phyloP scores from a whole-genome alignment of 2,329 filamentous ascomycete species.

The Scortechinia acanthostroma region DNA sequence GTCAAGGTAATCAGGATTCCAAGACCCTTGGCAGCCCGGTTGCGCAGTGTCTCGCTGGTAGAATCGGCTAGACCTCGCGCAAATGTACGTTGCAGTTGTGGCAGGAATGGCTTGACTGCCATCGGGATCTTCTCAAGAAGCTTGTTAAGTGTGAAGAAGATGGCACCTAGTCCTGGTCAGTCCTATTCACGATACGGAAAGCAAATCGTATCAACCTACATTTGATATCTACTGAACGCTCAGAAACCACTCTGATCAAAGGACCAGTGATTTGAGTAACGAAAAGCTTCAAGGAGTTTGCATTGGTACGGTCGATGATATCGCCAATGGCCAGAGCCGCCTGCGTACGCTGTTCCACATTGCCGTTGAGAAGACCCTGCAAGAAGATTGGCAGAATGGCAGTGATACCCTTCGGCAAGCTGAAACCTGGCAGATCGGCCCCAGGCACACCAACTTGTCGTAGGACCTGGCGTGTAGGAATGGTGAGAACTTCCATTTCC shows the following conservation, averaged over 20 bases:
- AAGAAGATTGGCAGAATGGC: conserved; percentile 93
- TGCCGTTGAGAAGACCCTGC: conserved; percentile 95
- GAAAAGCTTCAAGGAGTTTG: conserved; percentile 82
- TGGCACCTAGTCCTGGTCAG: conserved; percentile 58
- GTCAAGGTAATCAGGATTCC: conserved; percentile 94
- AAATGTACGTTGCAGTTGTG: conserved; percentile 92
- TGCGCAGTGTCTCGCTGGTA: conserved; percentile 79
- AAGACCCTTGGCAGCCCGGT: conserved; percentile 83
- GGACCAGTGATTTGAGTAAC: conserved; percentile 97
- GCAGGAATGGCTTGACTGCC: conserved; percentile 91
- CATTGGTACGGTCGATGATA: conserved; percentile 84
- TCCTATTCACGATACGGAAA: neutral
- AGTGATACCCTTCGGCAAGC: conserved; percentile 91
- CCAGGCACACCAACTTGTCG: conserved; percentile 84
- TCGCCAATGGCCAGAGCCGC: conserved; percentile 91
- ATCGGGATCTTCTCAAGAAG: conserved; percentile 92
- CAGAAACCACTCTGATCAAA: conserved; percentile 93
- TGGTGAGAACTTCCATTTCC: conserved; percentile 90
- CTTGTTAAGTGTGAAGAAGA: conserved; percentile 88
- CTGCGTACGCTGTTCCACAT: conserved; percentile 82
- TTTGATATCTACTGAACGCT: conserved; percentile 92
- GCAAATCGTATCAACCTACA: neutral
- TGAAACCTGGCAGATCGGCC: conserved; percentile 78
- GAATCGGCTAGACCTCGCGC: conserved; percentile 91
- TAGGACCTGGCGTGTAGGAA: conserved; percentile 78